Base-by-base conservation (phyloP, 2,329 filamentous ascomycete species). In the Didymella arachidicola region DNA sequence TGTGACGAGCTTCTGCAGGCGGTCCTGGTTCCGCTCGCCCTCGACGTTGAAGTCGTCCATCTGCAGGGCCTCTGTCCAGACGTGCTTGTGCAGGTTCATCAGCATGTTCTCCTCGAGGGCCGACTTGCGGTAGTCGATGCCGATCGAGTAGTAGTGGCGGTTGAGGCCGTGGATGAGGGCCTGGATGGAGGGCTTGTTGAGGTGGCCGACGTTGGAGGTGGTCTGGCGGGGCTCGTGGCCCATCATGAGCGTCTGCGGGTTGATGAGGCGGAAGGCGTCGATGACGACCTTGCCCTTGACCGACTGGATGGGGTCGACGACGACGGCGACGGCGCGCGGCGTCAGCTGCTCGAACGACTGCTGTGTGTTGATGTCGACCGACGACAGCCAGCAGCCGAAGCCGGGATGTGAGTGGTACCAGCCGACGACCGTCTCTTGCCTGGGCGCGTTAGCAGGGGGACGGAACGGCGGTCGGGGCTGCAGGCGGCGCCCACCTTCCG, bases 361-460 rank as follows among this genome's bases (percentile, higher is more conserved):
- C 77, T 99, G 95, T 29, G 95, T 99, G 82, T 99, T 98, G 83
- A 99, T 98, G 83, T 99, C 95, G 76, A 99, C 95, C 18, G 91
- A 96, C 2, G 95, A 99, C 26, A 99, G 88, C 95, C 95, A 99
- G 85, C 95, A 99, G 71, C 95, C 95, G 77, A 99, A 99, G 70
- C 95, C 95, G 49, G 95, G 95, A 86, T 99, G 95, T 64, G 95
- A 98, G 81, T 99, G 95, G 81, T 99, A 99, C 95, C 95, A 99
- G 78, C 95, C 95, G 53, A 99, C 95, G 57, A 99, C 95, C 0
- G 93, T 94, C 79, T 99, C 95, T 60, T 93, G 93, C 77, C 93
- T 39, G 18, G 7, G 18, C n/a, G 1, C 11, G 10, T 39, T 7
- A 39, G 36, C 18, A 5, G 2, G 19, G 3, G 18, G 4, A 19